Evolutionary conservation across 495 filamentous ascomycete species (phyloP).

Genomic region (Elasticomyces elasticus): DNA sequence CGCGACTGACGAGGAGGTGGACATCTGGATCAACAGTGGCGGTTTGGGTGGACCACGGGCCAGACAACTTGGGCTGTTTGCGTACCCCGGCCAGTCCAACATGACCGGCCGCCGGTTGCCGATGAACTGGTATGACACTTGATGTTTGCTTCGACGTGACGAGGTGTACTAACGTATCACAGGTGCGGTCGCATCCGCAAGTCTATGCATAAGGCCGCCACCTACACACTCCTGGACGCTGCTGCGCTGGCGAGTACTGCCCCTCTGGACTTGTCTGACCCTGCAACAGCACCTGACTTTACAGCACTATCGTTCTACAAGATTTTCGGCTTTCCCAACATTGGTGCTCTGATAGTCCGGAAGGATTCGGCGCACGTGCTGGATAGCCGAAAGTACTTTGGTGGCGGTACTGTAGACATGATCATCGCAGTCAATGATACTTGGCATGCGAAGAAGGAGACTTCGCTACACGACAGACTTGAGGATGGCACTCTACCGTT

Average conservation of each 20-base stretch:
- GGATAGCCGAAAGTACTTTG: constrained; percentile 57
- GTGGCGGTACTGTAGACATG: constrained; percentile 67
- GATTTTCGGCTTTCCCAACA: constrained; percentile 71
- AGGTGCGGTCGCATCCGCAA: constrained; percentile 39
- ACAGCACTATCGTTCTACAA: constrained; percentile 67
- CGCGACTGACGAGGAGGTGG: constrained; percentile 52
- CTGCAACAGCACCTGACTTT: constrained; percentile 58
- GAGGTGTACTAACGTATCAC: constrained; percentile 17
- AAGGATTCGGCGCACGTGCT: constrained; percentile 54
- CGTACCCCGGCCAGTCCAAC: constrained; percentile 71
- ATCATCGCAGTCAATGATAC: constrained; percentile 46
- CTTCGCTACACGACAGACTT: constrained; percentile 51
- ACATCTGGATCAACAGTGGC: constrained; percentile 48
- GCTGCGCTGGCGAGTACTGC: constrained; percentile 62
- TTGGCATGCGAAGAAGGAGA: constrained; percentile 57
- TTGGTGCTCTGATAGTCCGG: constrained; percentile 61
- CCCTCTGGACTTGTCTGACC: constrained; percentile 51
- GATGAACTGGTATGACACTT: constrained; percentile 41
- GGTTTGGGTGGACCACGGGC: constrained; percentile 22
- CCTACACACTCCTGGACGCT: constrained; percentile 60
- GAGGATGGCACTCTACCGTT: constrained; percentile 77
- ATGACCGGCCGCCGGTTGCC: constrained; percentile 65
- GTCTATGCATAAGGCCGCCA: constrained; percentile 32
- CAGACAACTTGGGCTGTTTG: constrained; percentile 48
- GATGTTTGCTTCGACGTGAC: constrained; percentile 3